Percentiles rank a stretch among this genome's conserved stretches.
Conservation (phyloP, 768 basidiomycete species). For the Trametes cubensis region DNA sequence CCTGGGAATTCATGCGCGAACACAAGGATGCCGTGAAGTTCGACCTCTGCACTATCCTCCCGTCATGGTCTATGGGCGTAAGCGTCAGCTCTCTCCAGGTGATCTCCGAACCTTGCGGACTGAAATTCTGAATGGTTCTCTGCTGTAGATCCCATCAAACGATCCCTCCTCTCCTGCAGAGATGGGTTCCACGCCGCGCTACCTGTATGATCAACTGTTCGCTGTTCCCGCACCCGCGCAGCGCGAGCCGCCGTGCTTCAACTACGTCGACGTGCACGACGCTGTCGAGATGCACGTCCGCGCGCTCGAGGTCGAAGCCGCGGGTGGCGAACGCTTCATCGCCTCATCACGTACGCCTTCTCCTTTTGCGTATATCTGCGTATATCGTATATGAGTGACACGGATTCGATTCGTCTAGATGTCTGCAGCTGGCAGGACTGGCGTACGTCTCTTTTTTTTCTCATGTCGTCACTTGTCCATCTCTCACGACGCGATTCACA, state of each 20-base stretch:
- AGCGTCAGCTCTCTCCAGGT: background rate
- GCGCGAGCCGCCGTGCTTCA: background rate
- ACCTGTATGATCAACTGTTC: constrained; percentile 1
- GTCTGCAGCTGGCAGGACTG: constrained; percentile 25
- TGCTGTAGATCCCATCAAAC: background rate
- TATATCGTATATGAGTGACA: too few relatives aligned
- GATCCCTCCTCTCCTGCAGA: constrained; percentile 1
- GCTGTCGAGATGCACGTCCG: constrained; percentile 34
- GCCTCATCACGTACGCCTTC: constrained; percentile 31
- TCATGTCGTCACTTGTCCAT: too few relatives aligned
- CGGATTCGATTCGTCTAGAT: background rate
- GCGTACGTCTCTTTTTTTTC: constrained; percentile 6
- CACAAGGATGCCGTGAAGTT: constrained; percentile 30
- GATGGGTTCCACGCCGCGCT: background rate
- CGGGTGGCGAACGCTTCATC: constrained; percentile 44
- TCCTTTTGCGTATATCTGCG: too few relatives aligned
- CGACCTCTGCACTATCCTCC: constrained; percentile 51
- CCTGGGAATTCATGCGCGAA: constrained; percentile 50
- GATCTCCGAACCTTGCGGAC: too few relatives aligned
- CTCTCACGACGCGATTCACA: background rate
- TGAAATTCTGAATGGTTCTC: too few relatives aligned
- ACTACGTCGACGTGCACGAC: constrained; percentile 41
- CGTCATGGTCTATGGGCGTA: constrained; percentile 36
- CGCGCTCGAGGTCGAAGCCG: constrained; percentile 34
- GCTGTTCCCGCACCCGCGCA: background rate